Percentiles rank a stretch among this genome's conserved stretches.
Conservation (phyloP, 768 basidiomycete genomes). For the Glaciozyma antarctica region DNA sequence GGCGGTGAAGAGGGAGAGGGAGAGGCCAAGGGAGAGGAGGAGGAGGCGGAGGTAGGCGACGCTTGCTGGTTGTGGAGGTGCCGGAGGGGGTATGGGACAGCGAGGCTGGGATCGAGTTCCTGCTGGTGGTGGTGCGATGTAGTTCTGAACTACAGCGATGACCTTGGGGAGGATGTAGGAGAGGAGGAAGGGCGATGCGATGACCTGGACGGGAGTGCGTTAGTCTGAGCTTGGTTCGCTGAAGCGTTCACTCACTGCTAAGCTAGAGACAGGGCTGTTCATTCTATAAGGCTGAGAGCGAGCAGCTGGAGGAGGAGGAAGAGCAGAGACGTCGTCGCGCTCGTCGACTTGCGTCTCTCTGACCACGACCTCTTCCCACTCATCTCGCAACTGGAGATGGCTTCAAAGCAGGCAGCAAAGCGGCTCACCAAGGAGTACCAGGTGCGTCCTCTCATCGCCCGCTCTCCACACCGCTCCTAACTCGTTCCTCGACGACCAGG, state of each 20-base stretch:
- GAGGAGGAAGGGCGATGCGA: too few relatives aligned
- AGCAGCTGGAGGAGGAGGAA: too few relatives aligned
- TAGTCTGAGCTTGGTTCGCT: too few relatives aligned
- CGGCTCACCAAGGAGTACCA: conserved; percentile 41
- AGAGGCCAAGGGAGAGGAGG: conserved; percentile 10
- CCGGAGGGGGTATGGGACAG: not conserved
- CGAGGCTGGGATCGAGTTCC: not conserved
- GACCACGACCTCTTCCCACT: not conserved
- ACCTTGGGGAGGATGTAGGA: not conserved
- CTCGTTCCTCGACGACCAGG: conserved; percentile 43
- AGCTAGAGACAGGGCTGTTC: too few relatives aligned
- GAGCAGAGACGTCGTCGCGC: not conserved
- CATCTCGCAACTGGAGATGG: not conserved
- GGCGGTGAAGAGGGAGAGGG: not conserved
- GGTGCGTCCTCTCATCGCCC: conserved; percentile 46
- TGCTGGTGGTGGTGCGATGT: conserved; percentile 10
- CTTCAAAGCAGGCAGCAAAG: conserved; percentile 20
- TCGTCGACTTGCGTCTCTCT: not conserved
- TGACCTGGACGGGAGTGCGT: too few relatives aligned
- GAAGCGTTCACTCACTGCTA: too few relatives aligned
- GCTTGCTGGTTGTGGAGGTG: not conserved
- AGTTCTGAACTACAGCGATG: not conserved
- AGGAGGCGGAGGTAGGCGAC: conserved; percentile 15
- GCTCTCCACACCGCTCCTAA: not conserved
- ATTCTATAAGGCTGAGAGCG: too few relatives aligned